These are phyloP conservation scores for Carex scoparia DNA, from an alignment of 176 grass and related monocot species.

Conservation along the genomic window DNA sequence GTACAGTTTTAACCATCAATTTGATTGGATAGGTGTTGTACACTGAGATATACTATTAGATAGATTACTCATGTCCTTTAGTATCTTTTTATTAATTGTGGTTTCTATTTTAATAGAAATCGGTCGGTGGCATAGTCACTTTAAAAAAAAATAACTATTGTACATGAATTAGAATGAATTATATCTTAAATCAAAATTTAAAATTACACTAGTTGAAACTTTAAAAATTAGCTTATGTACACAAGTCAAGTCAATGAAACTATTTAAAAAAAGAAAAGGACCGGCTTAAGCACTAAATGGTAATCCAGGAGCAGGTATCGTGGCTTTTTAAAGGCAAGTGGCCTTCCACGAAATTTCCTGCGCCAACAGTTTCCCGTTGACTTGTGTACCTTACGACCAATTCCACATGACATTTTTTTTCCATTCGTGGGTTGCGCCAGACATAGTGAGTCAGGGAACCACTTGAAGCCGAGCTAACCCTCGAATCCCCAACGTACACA, in stretches of 20 bases:
- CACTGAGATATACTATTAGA: too few relatives aligned
- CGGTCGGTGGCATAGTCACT: too few relatives aligned
- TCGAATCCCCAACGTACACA: background rate
- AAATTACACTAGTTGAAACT: background rate
- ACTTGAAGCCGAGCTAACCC: background rate
- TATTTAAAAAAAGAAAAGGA: background rate
- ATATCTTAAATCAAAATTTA: background rate
- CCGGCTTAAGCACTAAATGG: background rate
- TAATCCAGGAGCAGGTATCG: background rate
- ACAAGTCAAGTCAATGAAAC: background rate
- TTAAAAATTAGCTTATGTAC: background rate
- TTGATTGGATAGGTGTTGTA: too few relatives aligned
- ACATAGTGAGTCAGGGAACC: background rate
- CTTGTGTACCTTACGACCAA: background rate
- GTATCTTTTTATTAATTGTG: too few relatives aligned
- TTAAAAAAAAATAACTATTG: background rate
- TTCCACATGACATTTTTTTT: background rate
- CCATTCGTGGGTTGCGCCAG: background rate
- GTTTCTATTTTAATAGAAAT: too few relatives aligned
- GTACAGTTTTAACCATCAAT: too few relatives aligned
- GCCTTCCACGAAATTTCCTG: slow-evolving; percentile 7
- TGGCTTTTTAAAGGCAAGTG: background rate
- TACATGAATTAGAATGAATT: background rate
- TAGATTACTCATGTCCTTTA: too few relatives aligned
- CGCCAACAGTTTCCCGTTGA: slow-evolving; percentile 5